These are phyloP conservation scores for Pythium folliculosum DNA, from an alignment of 352 stramenopile genomes.

Conservation along the genomic window DNA sequence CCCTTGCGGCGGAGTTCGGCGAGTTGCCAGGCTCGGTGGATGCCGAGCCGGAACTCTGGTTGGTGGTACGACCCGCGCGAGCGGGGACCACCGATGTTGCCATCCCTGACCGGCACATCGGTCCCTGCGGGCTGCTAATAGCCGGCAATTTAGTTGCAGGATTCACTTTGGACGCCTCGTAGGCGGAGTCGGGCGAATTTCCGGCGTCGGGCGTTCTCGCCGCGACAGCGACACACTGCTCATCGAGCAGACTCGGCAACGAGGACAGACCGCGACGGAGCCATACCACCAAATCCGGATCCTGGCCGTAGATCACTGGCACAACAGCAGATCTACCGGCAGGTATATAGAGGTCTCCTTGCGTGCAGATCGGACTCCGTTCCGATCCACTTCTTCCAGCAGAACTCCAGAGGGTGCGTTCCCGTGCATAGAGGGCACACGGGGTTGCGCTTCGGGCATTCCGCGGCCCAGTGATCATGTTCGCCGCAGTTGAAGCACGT, in stretches of 20 bases:
- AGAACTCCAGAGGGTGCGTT: neutral
- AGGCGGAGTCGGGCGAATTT: neutral
- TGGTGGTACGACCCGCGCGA: constrained; percentile 4
- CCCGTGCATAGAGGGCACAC: neutral
- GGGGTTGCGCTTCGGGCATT: constrained; percentile 1
- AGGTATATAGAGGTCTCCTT: neutral
- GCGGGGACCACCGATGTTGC: constrained; percentile 6
- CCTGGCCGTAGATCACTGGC: neutral
- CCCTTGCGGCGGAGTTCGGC: neutral
- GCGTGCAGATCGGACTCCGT: neutral
- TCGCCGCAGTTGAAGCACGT: constrained; percentile 1
- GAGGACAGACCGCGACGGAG: constrained; percentile 2
- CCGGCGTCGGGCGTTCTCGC: neutral
- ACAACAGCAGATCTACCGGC: neutral
- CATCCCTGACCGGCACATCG: constrained; percentile 4
- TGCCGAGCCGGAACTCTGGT: neutral
- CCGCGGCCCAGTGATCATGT: neutral
- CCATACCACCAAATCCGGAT: constrained; percentile 5
- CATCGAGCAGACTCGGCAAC: constrained; percentile 2
- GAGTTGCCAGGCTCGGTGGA: neutral
- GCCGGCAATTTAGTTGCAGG: constrained; percentile 5
- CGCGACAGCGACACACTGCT: neutral
- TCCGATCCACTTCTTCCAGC: constrained; percentile 17
- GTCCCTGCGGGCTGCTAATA: constrained; percentile 6
- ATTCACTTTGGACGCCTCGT: neutral